These are phyloP conservation scores for Trichophyton mentagrophytes DNA, from an alignment of 2,329 filamentous ascomycete species.

Conservation along the genomic window DNA sequence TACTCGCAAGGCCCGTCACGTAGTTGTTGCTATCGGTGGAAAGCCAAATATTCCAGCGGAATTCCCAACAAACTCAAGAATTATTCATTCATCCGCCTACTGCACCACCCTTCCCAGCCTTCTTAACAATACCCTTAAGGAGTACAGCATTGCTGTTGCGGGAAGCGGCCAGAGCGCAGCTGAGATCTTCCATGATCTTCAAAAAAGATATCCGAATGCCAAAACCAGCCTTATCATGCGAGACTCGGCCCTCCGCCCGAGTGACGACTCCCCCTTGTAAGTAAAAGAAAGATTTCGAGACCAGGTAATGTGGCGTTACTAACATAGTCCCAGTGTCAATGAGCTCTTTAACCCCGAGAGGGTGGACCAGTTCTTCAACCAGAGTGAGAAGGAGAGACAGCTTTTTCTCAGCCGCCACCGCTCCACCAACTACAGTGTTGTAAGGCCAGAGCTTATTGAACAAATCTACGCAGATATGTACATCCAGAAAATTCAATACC, in stretches of 20 bases:
- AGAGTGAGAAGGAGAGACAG: slow-evolving; percentile 48
- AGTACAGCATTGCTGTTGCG: slow-evolving; percentile 70
- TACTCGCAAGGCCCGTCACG: slow-evolving; percentile 34
- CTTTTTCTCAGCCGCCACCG: slow-evolving; percentile 51
- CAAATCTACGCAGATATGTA: slow-evolving; percentile 79
- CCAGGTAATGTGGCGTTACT: neutral
- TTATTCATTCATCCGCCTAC: slow-evolving; percentile 86
- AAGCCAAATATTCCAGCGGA: slow-evolving; percentile 56
- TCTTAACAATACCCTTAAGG: slow-evolving; percentile 26
- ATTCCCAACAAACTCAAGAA: slow-evolving; percentile 56
- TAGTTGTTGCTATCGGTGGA: slow-evolving; percentile 54
- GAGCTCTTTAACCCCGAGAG: slow-evolving; percentile 88
- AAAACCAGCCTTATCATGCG: slow-evolving; percentile 69
- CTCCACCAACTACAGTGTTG: slow-evolving; percentile 87
- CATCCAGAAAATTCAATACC: slow-evolving; percentile 60
- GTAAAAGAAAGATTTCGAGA: slow-evolving; percentile 25
- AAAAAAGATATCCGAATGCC: slow-evolving; percentile 68
- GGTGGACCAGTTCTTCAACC: slow-evolving; percentile 62
- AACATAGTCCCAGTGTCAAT: slow-evolving; percentile 53
- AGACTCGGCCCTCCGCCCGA: slow-evolving; percentile 69
- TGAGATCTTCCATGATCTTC: slow-evolving; percentile 87
- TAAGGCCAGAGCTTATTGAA: slow-evolving; percentile 80
- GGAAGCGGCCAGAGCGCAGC: slow-evolving; percentile 86
- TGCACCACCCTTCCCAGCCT: slow-evolving; percentile 35
- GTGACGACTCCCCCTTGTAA: slow-evolving; percentile 91